phyloP scores from a whole-genome alignment of 2,329 filamentous ascomycete species.

The Capronia coronata region DNA sequence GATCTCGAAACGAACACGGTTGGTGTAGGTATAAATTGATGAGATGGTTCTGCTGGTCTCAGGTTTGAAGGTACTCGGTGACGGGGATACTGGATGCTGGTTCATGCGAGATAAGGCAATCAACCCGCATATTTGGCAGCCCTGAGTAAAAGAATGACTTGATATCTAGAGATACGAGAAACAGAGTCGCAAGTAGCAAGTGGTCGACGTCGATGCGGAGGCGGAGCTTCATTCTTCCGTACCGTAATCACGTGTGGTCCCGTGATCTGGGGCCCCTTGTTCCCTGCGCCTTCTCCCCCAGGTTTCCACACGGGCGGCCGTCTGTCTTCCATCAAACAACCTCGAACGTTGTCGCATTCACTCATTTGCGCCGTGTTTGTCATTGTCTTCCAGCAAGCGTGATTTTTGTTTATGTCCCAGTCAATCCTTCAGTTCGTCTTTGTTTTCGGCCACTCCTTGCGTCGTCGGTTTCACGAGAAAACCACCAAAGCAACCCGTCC shows the following conservation, averaged over 20 bases:
- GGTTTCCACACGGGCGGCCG: neutral
- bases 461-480: conserved; percentile 2
- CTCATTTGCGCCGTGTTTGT: neutral
- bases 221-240: neutral
- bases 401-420: neutral
- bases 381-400: conserved; percentile 3
- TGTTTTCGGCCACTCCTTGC: conserved; percentile 12
- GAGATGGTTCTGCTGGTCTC: no score
- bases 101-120: neutral
- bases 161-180: neutral
- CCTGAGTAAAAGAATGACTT: neutral
- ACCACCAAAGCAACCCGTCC: conserved; percentile 3
- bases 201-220: neutral
- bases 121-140: neutral
- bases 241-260: neutral
- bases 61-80: no score
- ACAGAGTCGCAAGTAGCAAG: no score
- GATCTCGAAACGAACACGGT: no score
- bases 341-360: neutral
- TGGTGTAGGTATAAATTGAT: no score
- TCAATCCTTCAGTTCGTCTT: conserved; percentile 1
- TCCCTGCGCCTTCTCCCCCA: neutral
- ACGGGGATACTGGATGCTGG: no score
- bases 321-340: neutral
- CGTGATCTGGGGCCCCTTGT: neutral